Evolutionary conservation across 768 basidiomycete species (phyloP).

Genomic region (Podaxis sp.): DNA sequence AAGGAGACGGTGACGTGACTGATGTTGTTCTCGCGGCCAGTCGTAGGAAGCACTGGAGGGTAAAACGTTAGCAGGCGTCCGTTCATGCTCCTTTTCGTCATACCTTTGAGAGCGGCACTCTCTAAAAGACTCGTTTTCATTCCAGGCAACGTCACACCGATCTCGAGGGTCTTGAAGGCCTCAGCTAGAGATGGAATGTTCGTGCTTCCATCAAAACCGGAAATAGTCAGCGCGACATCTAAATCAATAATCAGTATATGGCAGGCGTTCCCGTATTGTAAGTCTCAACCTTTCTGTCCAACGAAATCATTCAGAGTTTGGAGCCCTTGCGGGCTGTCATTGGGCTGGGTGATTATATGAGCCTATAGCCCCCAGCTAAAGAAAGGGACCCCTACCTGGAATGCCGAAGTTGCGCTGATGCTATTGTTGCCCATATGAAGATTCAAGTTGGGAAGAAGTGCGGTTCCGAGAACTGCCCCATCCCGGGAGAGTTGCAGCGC

Average conservation of each 20-base stretch:
- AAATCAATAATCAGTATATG: background rate
- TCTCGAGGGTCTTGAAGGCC: conserved; percentile 57
- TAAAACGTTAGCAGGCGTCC: background rate
- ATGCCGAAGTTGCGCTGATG: conserved; percentile 42
- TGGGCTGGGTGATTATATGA: conserved; percentile 39
- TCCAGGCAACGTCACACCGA: conserved; percentile 56
- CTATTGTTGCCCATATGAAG: conserved; percentile 59
- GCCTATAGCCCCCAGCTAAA: background rate
- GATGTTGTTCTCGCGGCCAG: conserved; percentile 57
- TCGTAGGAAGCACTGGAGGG: conserved; percentile 53
- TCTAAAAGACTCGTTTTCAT: conserved; percentile 53
- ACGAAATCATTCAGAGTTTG: conserved; percentile 69
- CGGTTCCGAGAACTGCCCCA: conserved; percentile 52
- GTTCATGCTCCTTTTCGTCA: background rate
- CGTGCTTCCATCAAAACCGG: conserved; percentile 59
- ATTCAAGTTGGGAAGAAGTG: conserved; percentile 54
- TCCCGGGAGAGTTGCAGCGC: conserved; percentile 54
- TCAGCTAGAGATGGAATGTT: conserved; percentile 49
- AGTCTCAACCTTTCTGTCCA: conserved; percentile 43
- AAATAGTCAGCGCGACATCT: conserved; percentile 56
- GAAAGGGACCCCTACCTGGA: conserved; percentile 34
- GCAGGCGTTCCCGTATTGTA: background rate
- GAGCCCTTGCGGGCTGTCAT: conserved; percentile 51
- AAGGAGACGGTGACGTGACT: conserved; percentile 60
- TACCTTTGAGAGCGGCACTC: conserved; percentile 51